Percentiles rank a stretch among this genome's conserved stretches.
phyloP scores from a whole-genome alignment of 2,329 filamentous ascomycete genomes.

The Colletotrichum tanaceti region DNA sequence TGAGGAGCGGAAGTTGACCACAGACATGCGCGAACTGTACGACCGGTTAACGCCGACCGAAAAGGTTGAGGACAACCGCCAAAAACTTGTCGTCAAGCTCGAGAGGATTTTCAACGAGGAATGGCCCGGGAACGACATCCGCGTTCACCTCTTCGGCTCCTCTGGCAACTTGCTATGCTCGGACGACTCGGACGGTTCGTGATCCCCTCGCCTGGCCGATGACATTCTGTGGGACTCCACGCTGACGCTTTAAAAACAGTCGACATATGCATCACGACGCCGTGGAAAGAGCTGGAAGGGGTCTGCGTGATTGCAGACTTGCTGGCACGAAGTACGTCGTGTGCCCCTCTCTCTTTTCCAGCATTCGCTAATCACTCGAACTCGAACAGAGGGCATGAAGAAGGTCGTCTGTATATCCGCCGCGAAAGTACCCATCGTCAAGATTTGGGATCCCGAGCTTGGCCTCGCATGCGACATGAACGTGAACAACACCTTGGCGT shows the following conservation, averaged over 20 bases:
- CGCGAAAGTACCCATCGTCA: conserved; percentile 97
- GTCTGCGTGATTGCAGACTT: conserved; percentile 92
- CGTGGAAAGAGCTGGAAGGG: conserved; percentile 86
- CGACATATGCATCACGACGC: conserved; percentile 96
- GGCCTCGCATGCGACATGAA: conserved; percentile 96
- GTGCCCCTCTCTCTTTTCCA: too few relatives aligned
- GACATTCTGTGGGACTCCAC: not conserved
- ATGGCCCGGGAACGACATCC: conserved; percentile 92
- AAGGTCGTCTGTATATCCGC: conserved; percentile 94
- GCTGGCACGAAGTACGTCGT: conserved; percentile 80
- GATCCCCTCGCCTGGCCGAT: not conserved
- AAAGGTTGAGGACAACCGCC: conserved; percentile 80
- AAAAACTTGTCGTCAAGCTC: conserved; percentile 84
- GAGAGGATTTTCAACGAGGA: conserved; percentile 88
- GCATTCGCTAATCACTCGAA: conserved; percentile 14
- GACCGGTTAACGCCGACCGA: conserved; percentile 84
- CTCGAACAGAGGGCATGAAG: conserved; percentile 87
- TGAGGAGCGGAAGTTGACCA: conserved; percentile 79
- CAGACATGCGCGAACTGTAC: conserved; percentile 88
- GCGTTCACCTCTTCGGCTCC: conserved; percentile 95
- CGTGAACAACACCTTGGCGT: conserved; percentile 93
- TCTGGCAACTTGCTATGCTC: conserved; percentile 96
- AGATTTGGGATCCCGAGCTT: conserved; percentile 96
- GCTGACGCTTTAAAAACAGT: conserved; percentile 68
- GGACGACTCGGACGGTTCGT: conserved; percentile 92